These are phyloP conservation scores for thale cress (Arabidopsis thaliana) DNA, from an alignment of 345 rosid species.

Conservation along the genomic window TAIR10.1 NC_003074.8:20160001-20160500, in stretches of 20 bases:
- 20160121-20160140: neutral
- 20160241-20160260: too few species aligned
- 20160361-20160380: too few species aligned
- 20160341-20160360: too few species aligned
- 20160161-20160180: neutral
- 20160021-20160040: conserved; percentile 17
- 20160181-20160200: neutral
- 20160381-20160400: too few species aligned
- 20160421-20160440: too few species aligned
- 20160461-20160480: neutral
- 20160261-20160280: too few species aligned
- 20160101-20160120: neutral
- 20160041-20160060: conserved; percentile 17
- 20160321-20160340: too few species aligned
- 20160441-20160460: neutral
- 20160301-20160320: too few species aligned
- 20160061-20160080: conserved; percentile 10
- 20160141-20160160: conserved; percentile 21
- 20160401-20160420: too few species aligned
- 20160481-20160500: conserved; percentile 11
- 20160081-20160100: conserved; percentile 30
- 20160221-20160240: neutral
- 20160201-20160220: neutral
- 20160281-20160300: too few species aligned
- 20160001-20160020: conserved; percentile 33